phyloP scores from a whole-genome alignment of 1,284 basidiomycete genomes.

The Caloboletus firmus region DNA sequence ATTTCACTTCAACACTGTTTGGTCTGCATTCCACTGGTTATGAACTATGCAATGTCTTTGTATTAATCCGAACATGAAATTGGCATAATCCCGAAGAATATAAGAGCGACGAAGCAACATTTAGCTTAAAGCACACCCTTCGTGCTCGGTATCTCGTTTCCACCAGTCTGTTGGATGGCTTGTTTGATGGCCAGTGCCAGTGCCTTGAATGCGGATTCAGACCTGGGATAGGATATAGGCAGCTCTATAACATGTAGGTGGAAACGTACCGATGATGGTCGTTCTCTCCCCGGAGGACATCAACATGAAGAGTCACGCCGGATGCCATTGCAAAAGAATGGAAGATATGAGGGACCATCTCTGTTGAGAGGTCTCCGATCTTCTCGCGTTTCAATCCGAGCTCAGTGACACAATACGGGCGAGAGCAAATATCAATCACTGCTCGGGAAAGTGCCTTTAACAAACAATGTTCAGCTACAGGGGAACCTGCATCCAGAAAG shows the following conservation, averaged over 20 bases:
- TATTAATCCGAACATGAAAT: neutral
- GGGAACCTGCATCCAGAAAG: slow-evolving; percentile 7
- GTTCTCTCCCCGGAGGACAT: slow-evolving; percentile 92
- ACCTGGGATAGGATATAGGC: slow-evolving; percentile 45
- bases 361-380: slow-evolving; percentile 93
- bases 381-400: slow-evolving; percentile 92
- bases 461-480: neutral
- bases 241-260: neutral
- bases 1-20: slow-evolving; percentile 13
- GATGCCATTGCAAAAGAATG: slow-evolving; percentile 92
- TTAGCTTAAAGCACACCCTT: slow-evolving; percentile 80
- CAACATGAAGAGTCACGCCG: slow-evolving; percentile 90
- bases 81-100: neutral
- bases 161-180: slow-evolving; percentile 88
- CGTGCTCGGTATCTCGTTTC: slow-evolving; percentile 92
- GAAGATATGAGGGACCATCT: slow-evolving; percentile 97
- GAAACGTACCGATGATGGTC: slow-evolving; percentile 89
- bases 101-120: neutral
- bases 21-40: neutral
- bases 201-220: slow-evolving; percentile 98
- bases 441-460: slow-evolving; percentile 86
- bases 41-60: neutral
- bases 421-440: slow-evolving; percentile 97
- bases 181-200: slow-evolving; percentile 93
- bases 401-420: slow-evolving; percentile 93